A percentile compares a stretch with the other conserved stretches of the same genome.
phyloP scores from a whole-genome alignment of 2,329 filamentous ascomycete genomes.

The Coniella lustricola region DNA sequence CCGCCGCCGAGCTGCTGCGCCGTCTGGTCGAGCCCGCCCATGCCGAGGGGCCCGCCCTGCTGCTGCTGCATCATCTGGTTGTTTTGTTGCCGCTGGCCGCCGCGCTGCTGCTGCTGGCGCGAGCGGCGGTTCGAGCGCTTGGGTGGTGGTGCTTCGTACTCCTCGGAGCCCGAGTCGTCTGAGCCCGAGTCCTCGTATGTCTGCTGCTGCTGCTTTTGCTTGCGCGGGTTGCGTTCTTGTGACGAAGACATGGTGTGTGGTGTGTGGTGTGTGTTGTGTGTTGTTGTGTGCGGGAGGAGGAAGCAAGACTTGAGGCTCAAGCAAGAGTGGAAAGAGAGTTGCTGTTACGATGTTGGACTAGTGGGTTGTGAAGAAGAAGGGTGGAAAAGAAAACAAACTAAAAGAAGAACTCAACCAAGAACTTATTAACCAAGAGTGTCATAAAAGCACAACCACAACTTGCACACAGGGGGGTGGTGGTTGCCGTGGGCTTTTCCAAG shows the following conservation, averaged over 20 bases:
- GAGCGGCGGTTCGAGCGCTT: conserved; percentile 21
- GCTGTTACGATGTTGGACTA: too few species aligned
- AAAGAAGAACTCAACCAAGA: not conserved
- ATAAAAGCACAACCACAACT: too few species aligned
- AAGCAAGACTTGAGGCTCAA: not conserved
- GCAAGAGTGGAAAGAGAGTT: too few species aligned
- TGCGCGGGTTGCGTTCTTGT: conserved; percentile 26
- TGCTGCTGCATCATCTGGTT: conserved; percentile 25
- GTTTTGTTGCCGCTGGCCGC: conserved; percentile 1
- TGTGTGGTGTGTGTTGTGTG: conserved; percentile 1
- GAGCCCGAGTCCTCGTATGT: conserved; percentile 29
- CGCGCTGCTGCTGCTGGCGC: conserved; percentile 18
- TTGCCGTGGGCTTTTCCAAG: too few species aligned
- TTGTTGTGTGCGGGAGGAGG: conserved; percentile 15
- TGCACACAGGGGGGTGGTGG: too few species aligned
- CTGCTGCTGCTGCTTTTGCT: conserved; percentile 22
- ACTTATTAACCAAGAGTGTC: too few species aligned
- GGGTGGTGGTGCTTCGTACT: conserved; percentile 21
- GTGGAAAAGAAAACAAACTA: not conserved
- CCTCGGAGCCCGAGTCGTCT: conserved; percentile 26
- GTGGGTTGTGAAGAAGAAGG: too few species aligned
- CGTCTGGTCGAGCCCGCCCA: conserved; percentile 30
- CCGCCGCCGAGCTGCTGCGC: conserved; percentile 34
- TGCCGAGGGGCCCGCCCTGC: conserved; percentile 27
- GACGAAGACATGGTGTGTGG: conserved; percentile 24